Conservation (phyloP, 2,329 filamentous ascomycete genomes). For the Metarhizium anisopliae region DNA sequence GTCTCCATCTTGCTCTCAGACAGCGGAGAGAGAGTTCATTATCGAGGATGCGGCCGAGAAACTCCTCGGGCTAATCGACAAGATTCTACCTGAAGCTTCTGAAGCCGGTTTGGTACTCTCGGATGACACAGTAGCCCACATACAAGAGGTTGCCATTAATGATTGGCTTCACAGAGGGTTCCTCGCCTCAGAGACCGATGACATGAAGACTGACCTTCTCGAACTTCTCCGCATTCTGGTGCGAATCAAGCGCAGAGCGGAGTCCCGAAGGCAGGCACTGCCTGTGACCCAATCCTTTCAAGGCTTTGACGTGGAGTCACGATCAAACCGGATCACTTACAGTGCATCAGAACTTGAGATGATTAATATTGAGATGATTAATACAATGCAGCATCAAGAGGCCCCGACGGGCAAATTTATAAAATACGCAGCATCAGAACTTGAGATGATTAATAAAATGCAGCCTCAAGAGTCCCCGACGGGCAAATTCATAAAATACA, state of each 20-base stretch:
- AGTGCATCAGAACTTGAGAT: conserved; percentile 1
- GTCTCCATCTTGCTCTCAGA: neutral
- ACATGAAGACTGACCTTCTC: conserved; percentile 13
- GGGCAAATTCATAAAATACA: neutral
- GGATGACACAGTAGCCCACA: conserved; percentile 9
- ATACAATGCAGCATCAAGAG: neutral
- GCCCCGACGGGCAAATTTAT: neutral
- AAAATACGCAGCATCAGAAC: neutral
- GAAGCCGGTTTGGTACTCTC: conserved; percentile 5
- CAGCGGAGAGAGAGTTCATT: neutral
- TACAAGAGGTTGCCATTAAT: conserved; percentile 17
- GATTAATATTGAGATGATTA: neutral
- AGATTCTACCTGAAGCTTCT: conserved; percentile 10
- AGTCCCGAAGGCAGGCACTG: conserved; percentile 7
- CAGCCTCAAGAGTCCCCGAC: neutral
- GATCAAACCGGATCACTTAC: neutral
- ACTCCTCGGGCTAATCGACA: conserved; percentile 7
- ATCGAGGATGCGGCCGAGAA: conserved; percentile 11
- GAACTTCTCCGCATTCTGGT: conserved; percentile 13
- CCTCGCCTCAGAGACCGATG: conserved; percentile 13
- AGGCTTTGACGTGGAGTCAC: neutral
- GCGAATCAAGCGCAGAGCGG: conserved; percentile 14
- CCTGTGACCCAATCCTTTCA: neutral
- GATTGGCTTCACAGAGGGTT: conserved; percentile 17
- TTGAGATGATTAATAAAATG: neutral